Base-by-base conservation (phyloP, 2,329 filamentous ascomycete genomes). In the Trichophyton equinum region DNA sequence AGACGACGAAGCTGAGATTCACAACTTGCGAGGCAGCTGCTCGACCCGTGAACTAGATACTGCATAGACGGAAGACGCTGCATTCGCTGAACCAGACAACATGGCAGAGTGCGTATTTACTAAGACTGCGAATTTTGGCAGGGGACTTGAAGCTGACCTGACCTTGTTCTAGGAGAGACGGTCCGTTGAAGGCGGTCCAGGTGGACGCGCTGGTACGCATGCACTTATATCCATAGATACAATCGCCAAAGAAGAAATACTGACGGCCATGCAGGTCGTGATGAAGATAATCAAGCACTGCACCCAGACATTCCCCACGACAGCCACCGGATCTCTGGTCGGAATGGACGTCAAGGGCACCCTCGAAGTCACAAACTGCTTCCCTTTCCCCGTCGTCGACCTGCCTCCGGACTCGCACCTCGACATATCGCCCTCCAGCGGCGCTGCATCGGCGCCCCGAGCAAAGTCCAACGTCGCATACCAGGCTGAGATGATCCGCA, bases 271-370 rank as follows among this genome's bases (percentile, higher is more conserved):
- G 62, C 68, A 94, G 89, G 89, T 95, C 71, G 89, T 95, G 68
- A 92, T 96, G 88, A 96, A 96, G 81, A 91, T 97, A 74, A 91
- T 95, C 77, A 96, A 95, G 79, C 91, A 96, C 80, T 90, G 89
- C 79, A 87, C 90, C 62, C 84, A 88, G 70, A 82, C 83, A 60
- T 96, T 96, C 78, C 92, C 92, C 57, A 92, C 90, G 59, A 86
- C 86, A 61, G 90, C 91, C 61, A 96, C 91, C 61, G 92, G 92
- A 64, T 89, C 88, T 64, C 83, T 96, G 64, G 91, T 96, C 63
- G 94, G 94, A 69, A 91, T 97, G 89, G 92, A 97, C 76, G 83
- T 84, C 70, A 85, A 87, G 66, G 84, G 84, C 66, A 81, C 85
- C 63, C 84, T 97, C 64, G 87, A 97, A 78, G 81, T 97, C 77